Base-by-base conservation (phyloP, 148 eudicot species). In the Chenopodium berlandieri region DNA sequence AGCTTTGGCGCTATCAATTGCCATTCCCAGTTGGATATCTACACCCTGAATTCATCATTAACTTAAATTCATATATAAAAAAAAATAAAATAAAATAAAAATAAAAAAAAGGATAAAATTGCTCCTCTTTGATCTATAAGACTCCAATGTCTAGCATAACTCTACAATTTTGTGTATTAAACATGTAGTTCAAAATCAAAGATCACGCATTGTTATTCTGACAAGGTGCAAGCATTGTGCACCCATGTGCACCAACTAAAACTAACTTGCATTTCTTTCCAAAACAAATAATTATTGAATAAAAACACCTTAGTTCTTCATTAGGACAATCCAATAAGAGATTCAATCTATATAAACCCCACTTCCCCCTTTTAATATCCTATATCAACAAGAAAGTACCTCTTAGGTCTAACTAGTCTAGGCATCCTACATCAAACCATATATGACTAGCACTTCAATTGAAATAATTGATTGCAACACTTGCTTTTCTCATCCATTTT, bases 1-100 rank as follows among this genome's bases (percentile, higher is more conserved):
- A 80, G 99, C 99, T 83, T 96, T 96, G 22, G 98, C 88, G 84
- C 99, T 96, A 74, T 96, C 99, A 75, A 96, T 91, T 76, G 99
- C 99, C 87, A 96, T 87, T 77, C 99, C 99, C 81, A 96, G 95
- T 90, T 96, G 99, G 76, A 96, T 90, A 86, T 96, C 87, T 23
- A 85, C 87, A 67, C 87, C 87, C 87, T 85, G 60, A 37, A 78
- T 52, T 56, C 20, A 82, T 60, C 81, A 77, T 46, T n/a, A 30
- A 50, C 19, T 27, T n/a, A 50, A 23, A 52, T 27, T 75, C 23
- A 25, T 17, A 69, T 47, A 1, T 34, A 34, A 34, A 40, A 79
- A 7, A 5, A 50, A 50, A 13, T 1, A 50, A 27, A 27, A 8
- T 1, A 9, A 7, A 9, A 48, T 10, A 10, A 3, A 3, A 3